Percentiles rank a stretch among this genome's conserved stretches.
phyloP scores from a whole-genome alignment of 148 eudicot genomes.

The Camellia granthamiana region DNA sequence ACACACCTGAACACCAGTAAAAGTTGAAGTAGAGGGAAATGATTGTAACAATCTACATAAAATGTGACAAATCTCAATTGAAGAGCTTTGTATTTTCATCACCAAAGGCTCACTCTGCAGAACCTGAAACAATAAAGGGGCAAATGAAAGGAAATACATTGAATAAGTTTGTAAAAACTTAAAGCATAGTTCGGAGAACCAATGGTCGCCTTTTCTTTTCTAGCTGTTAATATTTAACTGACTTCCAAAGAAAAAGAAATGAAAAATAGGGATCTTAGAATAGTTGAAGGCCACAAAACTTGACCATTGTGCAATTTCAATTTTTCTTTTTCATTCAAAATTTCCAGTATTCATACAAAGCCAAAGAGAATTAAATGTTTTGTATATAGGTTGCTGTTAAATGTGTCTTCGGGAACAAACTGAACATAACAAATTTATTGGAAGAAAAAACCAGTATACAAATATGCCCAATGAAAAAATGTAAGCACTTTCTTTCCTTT shows the following conservation, averaged over 20 bases:
- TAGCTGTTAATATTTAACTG: not conserved
- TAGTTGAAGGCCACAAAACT: slow-evolving; percentile 1
- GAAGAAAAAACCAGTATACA: not conserved
- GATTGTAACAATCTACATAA: slow-evolving; percentile 54
- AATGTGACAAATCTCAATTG: slow-evolving; percentile 50
- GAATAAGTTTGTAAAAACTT: not conserved
- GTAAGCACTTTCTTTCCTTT: not conserved
- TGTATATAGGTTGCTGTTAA: not conserved
- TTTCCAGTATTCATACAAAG: not conserved
- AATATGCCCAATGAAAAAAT: not conserved
- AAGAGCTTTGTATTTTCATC: slow-evolving; percentile 53
- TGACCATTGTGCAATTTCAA: not conserved
- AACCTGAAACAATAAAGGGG: slow-evolving; percentile 44
- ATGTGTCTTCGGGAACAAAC: not conserved
- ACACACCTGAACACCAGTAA: slow-evolving; percentile 67
- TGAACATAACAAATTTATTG: not conserved
- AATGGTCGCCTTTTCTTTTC: not conserved
- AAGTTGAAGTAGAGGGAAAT: slow-evolving; percentile 46
- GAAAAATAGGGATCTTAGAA: not conserved
- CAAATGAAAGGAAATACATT: not conserved
- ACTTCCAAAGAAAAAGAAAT: not conserved
- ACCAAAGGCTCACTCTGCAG: slow-evolving; percentile 62
- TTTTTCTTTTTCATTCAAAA: not conserved
- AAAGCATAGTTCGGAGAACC: not conserved
- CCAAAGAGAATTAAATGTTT: not conserved